A percentile compares a stretch with the other conserved stretches of the same genome.
These are phyloP conservation scores for Penicillium ochrochloron DNA, from an alignment of 495 filamentous ascomycete genomes.

Conservation along the genomic window DNA sequence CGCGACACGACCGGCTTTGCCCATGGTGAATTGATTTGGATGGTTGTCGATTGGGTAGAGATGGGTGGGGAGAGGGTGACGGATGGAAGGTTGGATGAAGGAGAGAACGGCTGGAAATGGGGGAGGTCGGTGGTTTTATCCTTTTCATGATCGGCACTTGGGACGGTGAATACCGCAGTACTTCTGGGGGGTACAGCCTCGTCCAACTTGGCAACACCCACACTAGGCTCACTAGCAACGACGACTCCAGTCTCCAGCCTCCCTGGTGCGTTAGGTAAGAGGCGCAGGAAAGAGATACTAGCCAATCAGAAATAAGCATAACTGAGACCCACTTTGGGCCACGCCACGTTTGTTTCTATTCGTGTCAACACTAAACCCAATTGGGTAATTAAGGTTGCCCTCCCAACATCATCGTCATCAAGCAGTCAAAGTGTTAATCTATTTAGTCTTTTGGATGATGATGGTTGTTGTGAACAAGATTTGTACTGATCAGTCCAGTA, in stretches of 20 bases:
- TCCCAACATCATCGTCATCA: conserved; percentile 7
- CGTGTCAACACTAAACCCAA: conserved; percentile 25
- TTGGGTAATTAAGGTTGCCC: neutral
- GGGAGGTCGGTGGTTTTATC: conserved; percentile 14
- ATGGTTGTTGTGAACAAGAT: neutral
- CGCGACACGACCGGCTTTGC: conserved; percentile 73
- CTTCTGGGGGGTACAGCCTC: conserved; percentile 17
- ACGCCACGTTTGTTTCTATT: conserved; percentile 39
- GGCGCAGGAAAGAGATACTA: conserved; percentile 25
- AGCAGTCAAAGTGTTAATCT: neutral
- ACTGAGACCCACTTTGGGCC: conserved; percentile 16
- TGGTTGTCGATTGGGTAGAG: neutral
- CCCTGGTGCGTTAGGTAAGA: conserved; percentile 10
- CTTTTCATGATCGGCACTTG: conserved; percentile 22
- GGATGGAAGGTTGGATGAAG: conserved; percentile 12
- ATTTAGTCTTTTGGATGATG: neutral
- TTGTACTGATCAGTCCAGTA: neutral
- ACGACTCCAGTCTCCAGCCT: conserved; percentile 28
- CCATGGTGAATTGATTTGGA: conserved; percentile 52
- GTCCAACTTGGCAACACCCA: neutral
- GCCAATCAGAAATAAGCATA: conserved; percentile 21
- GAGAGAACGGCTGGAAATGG: neutral
- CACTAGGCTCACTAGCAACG: conserved; percentile 15
- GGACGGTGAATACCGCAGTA: neutral
- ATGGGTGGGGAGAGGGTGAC: conserved; percentile 8